Percentiles rank a stretch among this genome's conserved stretches.
Conservation (phyloP, 2,329 filamentous ascomycete genomes). For the Cercospora brassicicola region DNA sequence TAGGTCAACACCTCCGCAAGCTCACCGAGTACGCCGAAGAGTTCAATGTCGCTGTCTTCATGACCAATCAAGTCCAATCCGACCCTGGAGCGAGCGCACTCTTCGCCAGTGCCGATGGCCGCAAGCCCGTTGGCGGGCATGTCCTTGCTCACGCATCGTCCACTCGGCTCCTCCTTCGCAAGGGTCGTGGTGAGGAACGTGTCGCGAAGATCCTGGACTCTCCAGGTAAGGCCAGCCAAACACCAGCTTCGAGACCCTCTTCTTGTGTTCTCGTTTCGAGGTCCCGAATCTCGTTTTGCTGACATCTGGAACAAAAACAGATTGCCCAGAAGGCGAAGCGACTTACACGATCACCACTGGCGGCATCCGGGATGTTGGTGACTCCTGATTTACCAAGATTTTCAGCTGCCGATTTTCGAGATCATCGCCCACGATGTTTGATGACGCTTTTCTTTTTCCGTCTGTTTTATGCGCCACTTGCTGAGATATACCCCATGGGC, state of each 20-base stretch:
- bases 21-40: constrained; percentile 67
- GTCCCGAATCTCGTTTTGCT: background rate
- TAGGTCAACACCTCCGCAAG: constrained; percentile 65
- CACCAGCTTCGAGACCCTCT: background rate
- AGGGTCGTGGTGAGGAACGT: constrained; percentile 67
- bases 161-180: constrained; percentile 65
- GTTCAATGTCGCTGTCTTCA: constrained; percentile 65
- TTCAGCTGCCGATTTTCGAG: background rate
- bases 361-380: constrained; percentile 67
- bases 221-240: constrained; percentile 50
- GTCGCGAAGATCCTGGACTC: constrained; percentile 70
- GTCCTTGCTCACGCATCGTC: constrained; percentile 68
- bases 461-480: background rate
- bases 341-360: constrained; percentile 70
- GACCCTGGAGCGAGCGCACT: constrained; percentile 68
- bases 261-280: background rate
- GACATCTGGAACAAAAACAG: constrained; percentile 51
- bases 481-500: background rate
- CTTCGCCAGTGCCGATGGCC: constrained; percentile 66
- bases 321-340: constrained; percentile 67
- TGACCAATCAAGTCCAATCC: constrained; percentile 72
- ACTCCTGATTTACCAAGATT: constrained; percentile 45
- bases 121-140: constrained; percentile 67
- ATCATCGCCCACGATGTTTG: background rate
- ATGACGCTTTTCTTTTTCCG: background rate